Evolutionary conservation across 2,329 filamentous ascomycete genomes (phyloP), one percentile per base, ranked within the genome.

Genomic region (Phialophora macrospora): DNA sequence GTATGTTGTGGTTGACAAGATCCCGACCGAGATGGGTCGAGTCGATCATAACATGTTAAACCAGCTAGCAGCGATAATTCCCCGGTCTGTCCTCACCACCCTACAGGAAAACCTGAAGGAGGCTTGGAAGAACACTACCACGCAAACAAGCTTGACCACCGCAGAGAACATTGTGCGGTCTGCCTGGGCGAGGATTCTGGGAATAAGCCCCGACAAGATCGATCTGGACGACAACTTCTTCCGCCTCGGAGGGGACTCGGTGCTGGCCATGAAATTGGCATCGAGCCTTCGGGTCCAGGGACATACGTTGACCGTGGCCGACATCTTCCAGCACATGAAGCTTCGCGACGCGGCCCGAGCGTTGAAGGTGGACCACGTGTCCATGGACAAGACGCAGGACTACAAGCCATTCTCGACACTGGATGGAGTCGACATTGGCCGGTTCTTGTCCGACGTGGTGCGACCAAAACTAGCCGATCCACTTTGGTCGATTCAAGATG

Each of bases 381-480:
- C 57, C 52, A 34, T n/a, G 60, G 57, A 38, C 59, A 24, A 66
- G 20, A 4, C 72, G 62, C 44, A 77, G 44, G 64, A 74, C 0
- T 75, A 80, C 61, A 73, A 76, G n/a, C 80, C 85, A 0, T 88
- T 87, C 73, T 83, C 82, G 0, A 77, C 84, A 0, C 74, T 89
- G 0, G 77, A 77, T 0, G 70, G 72, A 0, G 52, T 75, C 0
- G 78, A 85, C 67, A 75, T 73, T 46, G 69, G 80, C 0, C 73
- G 74, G 49, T 84, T 86, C 57, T 73, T 85, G 11, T 76, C 80
- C 4, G 77, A 80, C n/a, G 75, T 76, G 1, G 80, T 89, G 32
- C 80, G 78, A 20, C 81, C 85, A 0, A 79, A 81, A 52, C 80
- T 90, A 3, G 79, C 80, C 8, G 79, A 85, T 64, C 77, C 79